Percentiles rank a stretch among this genome's conserved stretches.
Conservation (phyloP, 2,329 filamentous ascomycete species). For the Alternaria triticimaculans region DNA sequence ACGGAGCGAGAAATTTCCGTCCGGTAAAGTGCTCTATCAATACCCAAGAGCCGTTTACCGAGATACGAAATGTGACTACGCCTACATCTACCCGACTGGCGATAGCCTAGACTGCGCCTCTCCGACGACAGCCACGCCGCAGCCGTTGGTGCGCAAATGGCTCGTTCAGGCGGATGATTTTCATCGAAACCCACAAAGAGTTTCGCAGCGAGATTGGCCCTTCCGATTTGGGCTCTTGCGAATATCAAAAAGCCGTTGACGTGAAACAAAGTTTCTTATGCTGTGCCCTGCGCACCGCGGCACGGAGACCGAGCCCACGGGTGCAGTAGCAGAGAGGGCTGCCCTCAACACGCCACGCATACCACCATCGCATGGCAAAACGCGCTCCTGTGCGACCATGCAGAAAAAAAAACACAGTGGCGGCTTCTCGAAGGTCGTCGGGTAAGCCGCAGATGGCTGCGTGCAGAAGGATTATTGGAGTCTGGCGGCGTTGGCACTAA, state of each 20-base stretch:
- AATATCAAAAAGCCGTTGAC: slow-evolving; percentile 39
- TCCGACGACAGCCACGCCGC: slow-evolving; percentile 23
- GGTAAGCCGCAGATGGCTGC: slow-evolving; percentile 19
- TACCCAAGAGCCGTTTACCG: slow-evolving; percentile 19
- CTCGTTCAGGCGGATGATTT: slow-evolving; percentile 26
- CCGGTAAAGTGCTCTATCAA: slow-evolving; percentile 22
- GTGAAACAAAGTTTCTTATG: slow-evolving; percentile 5
- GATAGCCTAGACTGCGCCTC: slow-evolving; percentile 26
- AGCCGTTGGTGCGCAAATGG: slow-evolving; percentile 21
- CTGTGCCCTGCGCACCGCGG: slow-evolving; percentile 17
- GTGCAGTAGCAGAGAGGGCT: background rate
- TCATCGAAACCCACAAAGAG: slow-evolving; percentile 23
- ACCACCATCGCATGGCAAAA: slow-evolving; percentile 7
- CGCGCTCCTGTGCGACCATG: slow-evolving; percentile 18
- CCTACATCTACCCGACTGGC: slow-evolving; percentile 16
- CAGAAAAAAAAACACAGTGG: slow-evolving; percentile 30
- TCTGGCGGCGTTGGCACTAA: slow-evolving; percentile 28
- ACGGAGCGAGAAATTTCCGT: slow-evolving; percentile 43
- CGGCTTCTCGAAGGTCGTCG: slow-evolving; percentile 38
- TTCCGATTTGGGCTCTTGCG: slow-evolving; percentile 10
- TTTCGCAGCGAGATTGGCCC: slow-evolving; percentile 27
- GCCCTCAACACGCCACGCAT: slow-evolving; percentile 1
- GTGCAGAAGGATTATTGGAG: slow-evolving; percentile 24
- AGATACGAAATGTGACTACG: slow-evolving; percentile 21
- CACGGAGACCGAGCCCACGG: slow-evolving; percentile 7